Evolutionary conservation across 202 grass and related monocot genomes (phyloP), one percentile per base, ranked within the genome.

Genomic region (Miscanthus sacchariflorus): DNA sequence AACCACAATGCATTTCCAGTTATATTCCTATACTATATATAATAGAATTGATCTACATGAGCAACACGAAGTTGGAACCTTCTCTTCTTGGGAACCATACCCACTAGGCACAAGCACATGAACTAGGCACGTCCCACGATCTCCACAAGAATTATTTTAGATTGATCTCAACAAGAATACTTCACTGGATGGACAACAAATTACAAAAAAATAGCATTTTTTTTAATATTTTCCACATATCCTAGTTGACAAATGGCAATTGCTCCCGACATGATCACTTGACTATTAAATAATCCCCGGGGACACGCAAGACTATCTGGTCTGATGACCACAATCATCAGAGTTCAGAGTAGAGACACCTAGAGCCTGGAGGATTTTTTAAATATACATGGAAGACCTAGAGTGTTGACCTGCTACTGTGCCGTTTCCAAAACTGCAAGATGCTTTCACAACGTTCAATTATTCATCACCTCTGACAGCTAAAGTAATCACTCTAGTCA

Each of bases 401-500:
- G 24, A 54, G 25, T 48, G 35, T 61, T 17, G 80, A 84, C 68
- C 19, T 80, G 35, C 6, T 38, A 21, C 44, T 67, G 33, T 12
- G 45, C 14, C 28, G 14, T 35, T 59, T 45, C 30, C 15, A 74
- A 68, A 68, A 75, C 24, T 25, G 3, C 63, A 81, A 54, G 8
- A 64, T 89, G 39, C n/a, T 85, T 81, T 70, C 77, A 40, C 38
- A 81, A 46, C 25, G 42, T 75, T 54, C 52, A 30, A 35, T 68
- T 13, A 10, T 17, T 70, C 48, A 65, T 64, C 71, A 24, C 28
- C 50, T 65, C 3, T 9, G 28, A n/a, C 4, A 79, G 70, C 58
- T 49, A 18, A 72, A 65, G 81, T 38, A 33, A 18, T 3, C 1
- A 7, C 12, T 56, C 40, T n/a, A 40, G 12, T 35, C 17, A 61